A percentile compares a stretch with the other conserved stretches of the same genome.
Evolutionary conservation across 345 rosid genomes (phyloP).

Genomic region (Ceriops tagal): DNA sequence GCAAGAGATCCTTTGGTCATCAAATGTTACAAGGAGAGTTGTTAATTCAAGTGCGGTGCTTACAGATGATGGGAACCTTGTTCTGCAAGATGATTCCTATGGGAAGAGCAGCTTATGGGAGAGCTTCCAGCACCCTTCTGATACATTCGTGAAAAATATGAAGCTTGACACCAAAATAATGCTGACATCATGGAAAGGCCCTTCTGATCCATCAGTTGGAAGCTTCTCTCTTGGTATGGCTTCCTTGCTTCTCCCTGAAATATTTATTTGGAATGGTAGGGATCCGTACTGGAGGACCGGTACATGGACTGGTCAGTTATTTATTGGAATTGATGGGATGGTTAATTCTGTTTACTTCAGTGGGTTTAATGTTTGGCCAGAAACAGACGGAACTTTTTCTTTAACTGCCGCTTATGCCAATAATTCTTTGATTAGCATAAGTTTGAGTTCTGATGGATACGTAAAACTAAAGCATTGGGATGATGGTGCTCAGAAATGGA

Average conservation of each 20-base stretch:
- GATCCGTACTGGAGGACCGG: constrained; percentile 46
- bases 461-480: constrained; percentile 16
- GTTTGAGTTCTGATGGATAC: constrained; percentile 37
- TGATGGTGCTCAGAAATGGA: constrained; percentile 18
- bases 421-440: not conserved
- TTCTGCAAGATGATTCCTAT: not conserved
- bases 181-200: constrained; percentile 50
- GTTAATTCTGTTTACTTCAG: constrained; percentile 22
- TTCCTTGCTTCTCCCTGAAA: constrained; percentile 28
- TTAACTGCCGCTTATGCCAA: constrained; percentile 4
- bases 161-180: not conserved
- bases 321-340: constrained; percentile 32
- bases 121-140: constrained; percentile 21
- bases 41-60: constrained; percentile 10
- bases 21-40: not conserved
- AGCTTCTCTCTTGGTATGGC: constrained; percentile 34
- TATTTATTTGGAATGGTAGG: constrained; percentile 40
- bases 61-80: constrained; percentile 6
- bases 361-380: constrained; percentile 25
- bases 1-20: constrained; percentile 42
- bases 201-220: constrained; percentile 48
- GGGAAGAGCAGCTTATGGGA: constrained; percentile 4
- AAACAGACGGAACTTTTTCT: constrained; percentile 21
- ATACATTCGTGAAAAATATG: constrained; percentile 26
- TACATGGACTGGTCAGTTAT: constrained; percentile 55